Conservation (phyloP, 2,329 filamentous ascomycete species). For the Colletotrichum truncatum region DNA sequence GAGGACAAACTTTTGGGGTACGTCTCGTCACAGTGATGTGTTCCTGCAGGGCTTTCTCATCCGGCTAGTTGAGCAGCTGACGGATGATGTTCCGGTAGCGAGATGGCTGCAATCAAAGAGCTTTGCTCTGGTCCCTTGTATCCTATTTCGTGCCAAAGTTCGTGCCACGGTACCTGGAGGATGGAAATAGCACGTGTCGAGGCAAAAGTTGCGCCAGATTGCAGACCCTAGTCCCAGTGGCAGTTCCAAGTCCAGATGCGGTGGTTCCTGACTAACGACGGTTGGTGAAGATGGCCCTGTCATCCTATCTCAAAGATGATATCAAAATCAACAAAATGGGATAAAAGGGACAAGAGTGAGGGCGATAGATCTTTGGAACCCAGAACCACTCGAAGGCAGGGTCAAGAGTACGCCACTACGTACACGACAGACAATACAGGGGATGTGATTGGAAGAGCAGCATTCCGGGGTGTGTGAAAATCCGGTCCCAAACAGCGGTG, state of each 20-base stretch:
- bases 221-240: not conserved
- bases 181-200: slow-evolving; percentile 6
- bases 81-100: not conserved
- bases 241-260: not conserved
- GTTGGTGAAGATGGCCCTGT: not conserved
- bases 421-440: not conserved
- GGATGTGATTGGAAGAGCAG: slow-evolving; percentile 3
- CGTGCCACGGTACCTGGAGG: not conserved
- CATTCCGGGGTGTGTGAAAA: slow-evolving; percentile 3
- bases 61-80: not conserved
- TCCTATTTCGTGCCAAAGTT: not conserved
- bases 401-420: not conserved
- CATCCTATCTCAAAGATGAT: not conserved
- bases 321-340: not conserved
- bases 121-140: not conserved
- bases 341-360: not conserved
- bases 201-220: slow-evolving; percentile 1
- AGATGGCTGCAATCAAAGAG: slow-evolving; percentile 22
- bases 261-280: not conserved
- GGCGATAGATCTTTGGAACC: not conserved
- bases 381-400: not conserved
- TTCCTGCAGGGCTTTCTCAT: not conserved
- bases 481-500: slow-evolving; percentile 24
- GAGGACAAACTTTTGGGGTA: not conserved
- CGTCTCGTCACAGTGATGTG: not conserved